Evolutionary conservation across 768 basidiomycete genomes (phyloP).

Genomic region (Pulveroboletus sp.): DNA sequence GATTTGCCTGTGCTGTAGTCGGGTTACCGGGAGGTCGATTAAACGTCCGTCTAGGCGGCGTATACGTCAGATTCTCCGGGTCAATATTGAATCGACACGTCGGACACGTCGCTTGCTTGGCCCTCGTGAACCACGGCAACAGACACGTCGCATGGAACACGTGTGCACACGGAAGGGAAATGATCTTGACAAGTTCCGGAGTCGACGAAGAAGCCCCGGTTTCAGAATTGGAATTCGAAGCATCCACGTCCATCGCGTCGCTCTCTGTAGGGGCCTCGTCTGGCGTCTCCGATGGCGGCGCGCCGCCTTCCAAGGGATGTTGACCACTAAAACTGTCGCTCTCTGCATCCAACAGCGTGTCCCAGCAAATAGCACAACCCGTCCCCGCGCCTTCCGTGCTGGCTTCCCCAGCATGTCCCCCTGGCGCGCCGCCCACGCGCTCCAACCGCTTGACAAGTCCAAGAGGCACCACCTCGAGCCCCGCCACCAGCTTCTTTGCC

Average conservation of each 20-base stretch:
- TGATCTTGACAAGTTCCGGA: conserved; percentile 42
- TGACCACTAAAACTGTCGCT: conserved; percentile 33
- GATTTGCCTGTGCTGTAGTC: conserved; percentile 10
- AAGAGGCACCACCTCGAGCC: conserved; percentile 61
- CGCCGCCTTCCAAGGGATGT: conserved; percentile 9
- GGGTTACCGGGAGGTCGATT: conserved; percentile 13
- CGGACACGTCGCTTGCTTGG: conserved; percentile 77
- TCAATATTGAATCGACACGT: conserved; percentile 84
- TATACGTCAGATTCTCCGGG: conserved; percentile 67
- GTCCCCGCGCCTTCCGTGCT: conserved; percentile 38
- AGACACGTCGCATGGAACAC: conserved; percentile 80
- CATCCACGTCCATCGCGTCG: conserved; percentile 22
- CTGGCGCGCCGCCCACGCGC: conserved; percentile 40
- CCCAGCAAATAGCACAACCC: conserved; percentile 77
- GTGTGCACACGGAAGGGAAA: conserved; percentile 76
- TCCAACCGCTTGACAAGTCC: conserved; percentile 68
- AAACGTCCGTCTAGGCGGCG: conserved; percentile 18
- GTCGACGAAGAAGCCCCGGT: conserved; percentile 6
- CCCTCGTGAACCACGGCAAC: conserved; percentile 79
- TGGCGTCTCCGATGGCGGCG: conserved; percentile 1
- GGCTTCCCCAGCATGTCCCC: conserved; percentile 28
- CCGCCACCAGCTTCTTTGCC: conserved; percentile 60
- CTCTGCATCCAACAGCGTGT: conserved; percentile 51
- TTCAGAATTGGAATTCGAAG: conserved; percentile 9
- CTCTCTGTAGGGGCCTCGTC: conserved; percentile 1